Percentiles rank a stretch among this genome's conserved stretches.
phyloP scores from a whole-genome alignment of 1,284 basidiomycete genomes.

The Limonomyces culmigenus region DNA sequence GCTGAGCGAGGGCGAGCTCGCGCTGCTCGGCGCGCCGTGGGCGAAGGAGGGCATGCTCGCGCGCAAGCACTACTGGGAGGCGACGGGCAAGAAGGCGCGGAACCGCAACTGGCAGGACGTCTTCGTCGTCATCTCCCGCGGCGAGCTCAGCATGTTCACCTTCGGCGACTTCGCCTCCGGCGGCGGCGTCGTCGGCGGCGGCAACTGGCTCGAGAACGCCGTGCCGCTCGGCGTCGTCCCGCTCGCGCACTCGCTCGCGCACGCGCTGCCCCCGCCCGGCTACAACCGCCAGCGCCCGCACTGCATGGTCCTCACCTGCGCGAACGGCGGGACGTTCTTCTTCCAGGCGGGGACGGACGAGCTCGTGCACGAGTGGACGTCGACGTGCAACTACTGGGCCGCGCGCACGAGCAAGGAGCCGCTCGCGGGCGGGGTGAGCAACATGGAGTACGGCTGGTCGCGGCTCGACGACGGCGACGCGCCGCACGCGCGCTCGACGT shows the following conservation, averaged over 20 bases:
- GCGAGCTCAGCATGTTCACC: constrained; percentile 87
- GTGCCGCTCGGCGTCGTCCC: constrained; percentile 64
- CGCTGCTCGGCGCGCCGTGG: constrained; percentile 91
- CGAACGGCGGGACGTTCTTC: constrained; percentile 82
- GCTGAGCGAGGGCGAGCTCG: constrained; percentile 87
- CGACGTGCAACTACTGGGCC: constrained; percentile 98
- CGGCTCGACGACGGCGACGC: constrained; percentile 37
- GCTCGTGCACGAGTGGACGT: constrained; percentile 94
- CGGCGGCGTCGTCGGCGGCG: constrained; percentile 70
- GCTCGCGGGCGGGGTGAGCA: constrained; percentile 85
- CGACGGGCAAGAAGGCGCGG: constrained; percentile 63
- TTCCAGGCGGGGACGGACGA: constrained; percentile 98
- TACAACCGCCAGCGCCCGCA: constrained; percentile 82
- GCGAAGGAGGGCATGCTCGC: constrained; percentile 94
- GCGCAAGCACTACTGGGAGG: constrained; percentile 90
- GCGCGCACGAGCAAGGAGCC: constrained; percentile 89
- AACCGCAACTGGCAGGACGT: constrained; percentile 85
- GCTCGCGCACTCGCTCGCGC: constrained; percentile 79
- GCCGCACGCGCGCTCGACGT: constrained; percentile 33
- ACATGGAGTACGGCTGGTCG: constrained; percentile 99
- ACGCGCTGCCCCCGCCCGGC: constrained; percentile 78
- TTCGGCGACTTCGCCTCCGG: constrained; percentile 59
- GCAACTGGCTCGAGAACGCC: constrained; percentile 96
- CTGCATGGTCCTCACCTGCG: constrained; percentile 88
- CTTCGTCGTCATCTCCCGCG: constrained; percentile 90